Evolutionary conservation across 202 grass and related monocot genomes (phyloP), one percentile per base, ranked within the genome.

Genomic region (Panicum hallii): DNA sequence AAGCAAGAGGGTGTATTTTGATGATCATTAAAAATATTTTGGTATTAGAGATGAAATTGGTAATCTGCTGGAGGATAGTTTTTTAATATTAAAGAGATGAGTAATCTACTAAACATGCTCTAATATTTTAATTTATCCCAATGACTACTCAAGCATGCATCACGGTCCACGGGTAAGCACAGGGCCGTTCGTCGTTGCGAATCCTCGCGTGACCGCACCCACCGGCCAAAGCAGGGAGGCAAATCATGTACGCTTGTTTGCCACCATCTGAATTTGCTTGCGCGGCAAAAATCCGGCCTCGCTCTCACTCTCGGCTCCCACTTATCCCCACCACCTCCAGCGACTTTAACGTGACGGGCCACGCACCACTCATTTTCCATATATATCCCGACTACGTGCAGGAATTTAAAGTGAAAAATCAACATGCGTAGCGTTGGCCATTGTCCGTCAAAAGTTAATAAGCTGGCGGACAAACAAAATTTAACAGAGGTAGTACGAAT

Each of bases 241-340:
- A 77, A 61, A 82, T 87, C 32, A 22, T 61, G 64, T 63, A 87
- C 85, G 72, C 72, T 12, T 87, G 63, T 70, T 87, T 82, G 79
- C 85, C 72, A 82, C 79, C 79, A 75, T 67, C 30, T 11, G 9
- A 60, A 43, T 20, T 10, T 23, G n/a, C 47, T 30, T 62, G 63
- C 22, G 6, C 28, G 46, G 79, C 11, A 44, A 45, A 79, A 56
- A 61, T 28, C 28, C 13, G 38, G 7, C 9, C 32, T 32, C 32
- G 9, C 20, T 60, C 41, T 81, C 84, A 41, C 85, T 50, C 53
- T 77, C 36, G 64, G 72, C 72, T 71, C 22, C 63, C 86, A 83
- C 53, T 82, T 63, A 32, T 72, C 32, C 44, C 67, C 55, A 44
- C 44, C 62, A 53, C 1, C 12, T 44, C 36, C 14, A 14, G 15